A percentile compares a stretch with the other conserved stretches of the same genome.
Conservation (phyloP, 202 grass and related monocot genomes). For the Panicum virgatum region DNA sequence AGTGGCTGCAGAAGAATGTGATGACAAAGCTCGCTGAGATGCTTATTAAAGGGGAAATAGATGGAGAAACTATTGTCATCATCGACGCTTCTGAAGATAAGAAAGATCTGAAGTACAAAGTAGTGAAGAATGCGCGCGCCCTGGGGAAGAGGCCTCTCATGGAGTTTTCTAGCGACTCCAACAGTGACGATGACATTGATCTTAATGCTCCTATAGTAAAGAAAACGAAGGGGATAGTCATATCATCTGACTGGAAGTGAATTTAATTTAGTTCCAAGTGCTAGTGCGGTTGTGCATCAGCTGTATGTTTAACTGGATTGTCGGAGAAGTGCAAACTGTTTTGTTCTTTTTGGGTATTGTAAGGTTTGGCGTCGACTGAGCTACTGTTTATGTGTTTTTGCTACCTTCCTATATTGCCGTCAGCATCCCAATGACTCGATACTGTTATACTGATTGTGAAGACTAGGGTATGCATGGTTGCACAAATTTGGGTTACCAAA, state of each 20-base stretch:
- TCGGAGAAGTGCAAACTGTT: not conserved
- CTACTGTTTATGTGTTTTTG: too few species aligned
- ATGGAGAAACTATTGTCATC: conserved; percentile 13
- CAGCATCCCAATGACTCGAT: too few species aligned
- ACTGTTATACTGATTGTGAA: too few species aligned
- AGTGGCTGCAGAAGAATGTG: conserved; percentile 53
- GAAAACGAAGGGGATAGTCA: not conserved
- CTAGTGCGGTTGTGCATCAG: not conserved
- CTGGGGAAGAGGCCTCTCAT: not conserved
- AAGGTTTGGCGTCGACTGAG: too few species aligned
- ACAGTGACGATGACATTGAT: not conserved
- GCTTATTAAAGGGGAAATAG: conserved; percentile 34
- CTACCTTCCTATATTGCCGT: too few species aligned
- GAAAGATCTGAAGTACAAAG: conserved; percentile 23
- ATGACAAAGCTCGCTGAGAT: conserved; percentile 41
- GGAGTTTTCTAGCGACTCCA: not conserved
- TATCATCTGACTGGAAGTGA: not conserved
- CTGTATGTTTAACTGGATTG: not conserved
- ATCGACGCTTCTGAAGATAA: conserved; percentile 36
- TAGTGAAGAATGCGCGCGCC: not conserved
- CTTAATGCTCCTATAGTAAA: not conserved
- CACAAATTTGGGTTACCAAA: too few species aligned
- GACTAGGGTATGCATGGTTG: too few species aligned
- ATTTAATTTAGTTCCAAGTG: not conserved
- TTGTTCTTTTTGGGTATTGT: too few species aligned